Percentiles rank a stretch among this genome's conserved stretches.
These are phyloP conservation scores for Trichosporon inkin DNA, from an alignment of 1,284 basidiomycete species.

Conservation along the genomic window DNA sequence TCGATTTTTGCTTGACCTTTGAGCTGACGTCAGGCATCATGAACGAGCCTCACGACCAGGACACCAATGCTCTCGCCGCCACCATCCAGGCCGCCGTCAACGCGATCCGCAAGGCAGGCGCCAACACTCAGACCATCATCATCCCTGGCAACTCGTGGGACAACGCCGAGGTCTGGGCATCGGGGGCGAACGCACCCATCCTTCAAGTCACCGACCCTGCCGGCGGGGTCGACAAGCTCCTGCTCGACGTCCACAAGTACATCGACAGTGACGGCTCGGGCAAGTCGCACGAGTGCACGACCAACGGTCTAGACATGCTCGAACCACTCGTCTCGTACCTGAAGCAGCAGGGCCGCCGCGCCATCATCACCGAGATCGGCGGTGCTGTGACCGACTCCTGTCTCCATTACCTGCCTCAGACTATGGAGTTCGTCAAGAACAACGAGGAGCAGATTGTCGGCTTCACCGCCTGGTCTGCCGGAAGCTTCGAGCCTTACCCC, in stretches of 20 bases:
- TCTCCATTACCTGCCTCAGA: conserved; percentile 41
- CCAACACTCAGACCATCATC: conserved; percentile 41
- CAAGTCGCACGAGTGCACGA: conserved; percentile 54
- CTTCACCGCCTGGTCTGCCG: conserved; percentile 56
- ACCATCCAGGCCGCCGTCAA: conserved; percentile 44
- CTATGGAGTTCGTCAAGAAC: conserved; percentile 55
- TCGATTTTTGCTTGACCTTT: not conserved
- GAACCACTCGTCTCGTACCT: conserved; percentile 55
- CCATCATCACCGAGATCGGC: conserved; percentile 59
- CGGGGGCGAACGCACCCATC: conserved; percentile 48
- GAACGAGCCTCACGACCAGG: conserved; percentile 49
- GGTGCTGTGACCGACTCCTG: conserved; percentile 53
- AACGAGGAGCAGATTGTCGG: conserved; percentile 54
- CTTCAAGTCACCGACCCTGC: conserved; percentile 59
- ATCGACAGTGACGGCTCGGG: conserved; percentile 61
- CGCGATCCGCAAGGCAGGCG: conserved; percentile 47
- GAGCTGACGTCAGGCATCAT: conserved; percentile 27
- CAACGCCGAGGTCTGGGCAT: conserved; percentile 31
- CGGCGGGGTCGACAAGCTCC: conserved; percentile 53
- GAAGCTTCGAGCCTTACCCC: conserved; percentile 30
- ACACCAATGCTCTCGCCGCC: conserved; percentile 33
- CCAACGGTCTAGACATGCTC: conserved; percentile 55
- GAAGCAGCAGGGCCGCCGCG: conserved; percentile 56
- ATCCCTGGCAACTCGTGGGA: conserved; percentile 45
- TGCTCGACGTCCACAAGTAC: conserved; percentile 64